Evolutionary conservation across 257 asterid genomes (phyloP), one percentile per base, ranked within the genome.

Genomic region (Solanum verrucosum): DNA sequence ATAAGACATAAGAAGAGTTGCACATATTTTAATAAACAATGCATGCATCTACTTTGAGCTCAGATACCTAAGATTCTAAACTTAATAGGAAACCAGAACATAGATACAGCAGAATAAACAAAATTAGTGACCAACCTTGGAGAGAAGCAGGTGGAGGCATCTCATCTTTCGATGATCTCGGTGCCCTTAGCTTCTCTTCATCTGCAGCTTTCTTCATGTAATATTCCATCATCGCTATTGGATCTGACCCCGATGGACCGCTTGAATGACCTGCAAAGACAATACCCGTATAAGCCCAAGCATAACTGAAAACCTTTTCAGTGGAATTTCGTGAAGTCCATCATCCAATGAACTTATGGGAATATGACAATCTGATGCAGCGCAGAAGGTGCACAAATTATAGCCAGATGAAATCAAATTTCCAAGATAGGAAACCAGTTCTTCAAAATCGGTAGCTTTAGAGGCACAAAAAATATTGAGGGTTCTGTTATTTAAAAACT

Each of bases 81-180:
- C 40, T 85, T n/a, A 20, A 29, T 38, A 34, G 77, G 37, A 84
- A 10, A 27, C 12, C 72, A 63, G 52, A 59, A 42, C 78, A 84
- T 34, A n/a, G 74, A 37, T 38, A 85, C 33, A 21, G 40, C 37
- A 67, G 87, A 85, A 37, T 9, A 40, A 38, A 40, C n/a, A 49
- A 49, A 9, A 86, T 71, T 46, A 72, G 87, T 27, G 52, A n/a
- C 84, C 31, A 87, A 93, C 99, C 98, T 89, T 90, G 98, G 85
- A 94, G 92, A 85, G 98, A 93, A 87, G 95, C 92, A 63, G 98
- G 99, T 13, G 98, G 99, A 88, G 99, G 99, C 99, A 96, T 96
- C 96, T 96, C 98, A 85, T 93, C 98, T 90, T 95, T 96, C 29
- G 98, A 96, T 89, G 92, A 31, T 91, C 92, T 96, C 16, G 90